A percentile compares a stretch with the other conserved stretches of the same genome.
These are phyloP conservation scores for Saturnispora dispora DNA, from an alignment of 805 yeast species.

Conservation along the genomic window DNA sequence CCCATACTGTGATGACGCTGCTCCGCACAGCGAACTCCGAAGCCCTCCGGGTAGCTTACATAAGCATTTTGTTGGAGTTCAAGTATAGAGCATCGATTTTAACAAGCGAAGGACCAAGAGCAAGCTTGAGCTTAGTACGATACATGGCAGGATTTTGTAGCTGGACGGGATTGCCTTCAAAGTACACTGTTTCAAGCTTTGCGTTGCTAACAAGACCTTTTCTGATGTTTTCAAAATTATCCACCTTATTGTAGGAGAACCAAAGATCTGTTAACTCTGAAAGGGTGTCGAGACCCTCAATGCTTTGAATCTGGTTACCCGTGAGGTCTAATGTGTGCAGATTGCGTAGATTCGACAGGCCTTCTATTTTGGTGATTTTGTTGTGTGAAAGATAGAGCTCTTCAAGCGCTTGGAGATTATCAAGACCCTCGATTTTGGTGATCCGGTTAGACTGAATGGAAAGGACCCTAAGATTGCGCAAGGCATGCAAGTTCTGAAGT, in stretches of 20 bases:
- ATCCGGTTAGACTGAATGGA: slow-evolving; percentile 85
- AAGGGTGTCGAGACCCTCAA: slow-evolving; percentile 61
- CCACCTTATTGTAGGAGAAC: slow-evolving; percentile 75
- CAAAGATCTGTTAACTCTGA: slow-evolving; percentile 79
- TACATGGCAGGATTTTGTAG: slow-evolving; percentile 65
- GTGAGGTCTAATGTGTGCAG: slow-evolving; percentile 75
- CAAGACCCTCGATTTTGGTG: slow-evolving; percentile 73
- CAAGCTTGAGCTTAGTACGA: slow-evolving; percentile 69
- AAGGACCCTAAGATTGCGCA: slow-evolving; percentile 59
- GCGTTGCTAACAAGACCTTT: slow-evolving; percentile 53
- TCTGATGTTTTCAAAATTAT: slow-evolving; percentile 60
- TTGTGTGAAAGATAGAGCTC: slow-evolving; percentile 87
- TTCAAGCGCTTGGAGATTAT: slow-evolving; percentile 58
- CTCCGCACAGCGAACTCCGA: slow-evolving; percentile 1
- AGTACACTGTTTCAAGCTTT: slow-evolving; percentile 76
- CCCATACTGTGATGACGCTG: not conserved
- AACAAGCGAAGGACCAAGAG: slow-evolving; percentile 57
- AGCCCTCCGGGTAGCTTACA: not conserved
- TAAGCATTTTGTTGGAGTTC: slow-evolving; percentile 7
- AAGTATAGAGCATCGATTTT: slow-evolving; percentile 88
- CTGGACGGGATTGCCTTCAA: slow-evolving; percentile 91
- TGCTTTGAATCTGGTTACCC: slow-evolving; percentile 52
- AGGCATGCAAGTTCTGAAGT: slow-evolving; percentile 51
- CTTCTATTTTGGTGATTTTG: slow-evolving; percentile 65
- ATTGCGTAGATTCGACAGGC: slow-evolving; percentile 59